Base-by-base conservation (phyloP, 805 yeast genomes). In the Torulaspora maleeae region DNA sequence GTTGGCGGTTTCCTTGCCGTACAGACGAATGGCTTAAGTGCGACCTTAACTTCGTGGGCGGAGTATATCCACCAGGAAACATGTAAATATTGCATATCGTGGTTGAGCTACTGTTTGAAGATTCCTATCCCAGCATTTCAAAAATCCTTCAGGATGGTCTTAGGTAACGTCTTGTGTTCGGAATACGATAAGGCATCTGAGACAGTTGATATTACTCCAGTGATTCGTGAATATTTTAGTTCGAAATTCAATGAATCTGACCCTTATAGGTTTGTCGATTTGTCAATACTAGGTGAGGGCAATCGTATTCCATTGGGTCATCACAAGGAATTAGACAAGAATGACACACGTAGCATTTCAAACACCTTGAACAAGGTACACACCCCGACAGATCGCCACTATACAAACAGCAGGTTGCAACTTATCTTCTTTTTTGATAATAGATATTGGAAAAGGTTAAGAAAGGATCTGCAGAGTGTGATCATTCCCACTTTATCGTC, bases 401-500 rank as follows among this genome's bases (percentile, higher is more conserved):
- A 62, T 25, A 41, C 52, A 12, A 63, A 64, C 6, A 72, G 86
- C 12, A 71, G 86, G 53, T 56, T 84, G 10, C 89, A 83, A 58
- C 72, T 69, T 53, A 54, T 85, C 17, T 63, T 83, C 29, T 73
- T 71, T 47, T 76, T 82, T 47, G 86, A 84, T 49, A 70, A 77
- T 30, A 70, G 93, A 51, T 74, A 75, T 27, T 71, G 80, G 66
- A 80, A 81, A 46, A 52, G 55, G 3, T 55, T 75, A 6, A 72
- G 93, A 57, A 71, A 69, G 36, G 59, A 60, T 6, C 44, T 85
- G 13, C 74, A 76, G 38, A 67, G 71, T 22, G 58, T 79, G 1
- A 51, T 83, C 3, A 67, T 82, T 8, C 80, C 88, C 0, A 70
- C 79, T 0, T 60, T 83, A 22, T 70, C 85, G 1, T 71, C 81